These are phyloP conservation scores for Cenchrus americanus DNA, from an alignment of 176 grass and related monocot genomes.

Conservation along the genomic window DNA sequence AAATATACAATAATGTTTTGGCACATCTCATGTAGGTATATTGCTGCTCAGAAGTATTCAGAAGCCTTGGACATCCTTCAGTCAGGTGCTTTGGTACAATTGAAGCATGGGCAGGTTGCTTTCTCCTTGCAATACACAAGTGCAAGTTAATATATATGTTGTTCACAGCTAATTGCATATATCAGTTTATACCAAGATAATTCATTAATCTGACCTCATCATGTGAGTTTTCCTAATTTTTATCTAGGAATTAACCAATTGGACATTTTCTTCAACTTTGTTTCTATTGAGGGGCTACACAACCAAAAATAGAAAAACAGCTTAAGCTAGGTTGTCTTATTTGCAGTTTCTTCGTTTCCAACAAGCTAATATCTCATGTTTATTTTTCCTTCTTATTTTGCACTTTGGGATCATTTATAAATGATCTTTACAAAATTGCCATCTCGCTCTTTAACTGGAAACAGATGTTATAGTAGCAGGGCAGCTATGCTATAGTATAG, in stretches of 20 bases:
- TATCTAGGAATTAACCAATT: not conserved
- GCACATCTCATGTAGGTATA: constrained; percentile 64
- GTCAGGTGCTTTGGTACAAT: constrained; percentile 79
- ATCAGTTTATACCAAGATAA: constrained; percentile 25
- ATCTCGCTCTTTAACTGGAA: not conserved
- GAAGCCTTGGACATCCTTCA: constrained; percentile 91
- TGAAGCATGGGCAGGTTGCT: constrained; percentile 89
- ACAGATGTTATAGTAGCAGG: not conserved
- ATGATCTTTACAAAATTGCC: not conserved
- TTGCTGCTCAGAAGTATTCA: constrained; percentile 69
- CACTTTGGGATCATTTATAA: not conserved
- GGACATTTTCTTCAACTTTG: constrained; percentile 8
- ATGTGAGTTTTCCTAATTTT: constrained; percentile 9
- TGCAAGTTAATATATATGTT: not conserved
- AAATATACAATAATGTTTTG: constrained; percentile 18
- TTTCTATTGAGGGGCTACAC: not conserved
- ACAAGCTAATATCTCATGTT: not conserved
- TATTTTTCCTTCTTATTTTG: not conserved
- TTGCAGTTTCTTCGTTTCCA: constrained; percentile 9
- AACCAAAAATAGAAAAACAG: constrained; percentile 4
- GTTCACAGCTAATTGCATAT: not conserved
- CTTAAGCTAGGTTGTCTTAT: constrained; percentile 19
- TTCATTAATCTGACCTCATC: not conserved
- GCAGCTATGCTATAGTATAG: not conserved
- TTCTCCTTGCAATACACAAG: constrained; percentile 30